Conservation (phyloP, 306 rosid genomes). For the Erythrophleum fordii region DNA sequence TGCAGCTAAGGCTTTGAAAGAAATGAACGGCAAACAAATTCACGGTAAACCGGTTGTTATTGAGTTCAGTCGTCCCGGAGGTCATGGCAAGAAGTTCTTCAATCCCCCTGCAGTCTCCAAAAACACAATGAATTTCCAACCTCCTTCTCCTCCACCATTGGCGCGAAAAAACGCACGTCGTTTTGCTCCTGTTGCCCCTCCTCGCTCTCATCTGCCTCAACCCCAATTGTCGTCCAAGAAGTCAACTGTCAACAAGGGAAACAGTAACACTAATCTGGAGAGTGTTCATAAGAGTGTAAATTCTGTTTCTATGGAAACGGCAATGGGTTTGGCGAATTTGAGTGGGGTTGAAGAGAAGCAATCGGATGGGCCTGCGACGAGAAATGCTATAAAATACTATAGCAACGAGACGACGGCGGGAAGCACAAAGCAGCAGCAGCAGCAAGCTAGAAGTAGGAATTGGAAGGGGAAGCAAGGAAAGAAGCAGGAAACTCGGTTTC, state of each 20-base stretch:
- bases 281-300: background rate
- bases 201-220: conserved; percentile 34
- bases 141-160: conserved; percentile 2
- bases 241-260: conserved; percentile 26
- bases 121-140: conserved; percentile 26
- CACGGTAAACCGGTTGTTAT: conserved; percentile 61
- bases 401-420: background rate
- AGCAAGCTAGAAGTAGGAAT: conserved; percentile 42
- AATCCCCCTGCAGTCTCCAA: conserved; percentile 10
- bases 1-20: conserved; percentile 67
- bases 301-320: conserved; percentile 25
- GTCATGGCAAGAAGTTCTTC: conserved; percentile 53
- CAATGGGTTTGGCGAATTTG: conserved; percentile 46
- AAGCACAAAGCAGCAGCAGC: conserved; percentile 40
- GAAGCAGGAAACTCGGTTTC: conserved; percentile 65
- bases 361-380: background rate
- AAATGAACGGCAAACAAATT: conserved; percentile 77
- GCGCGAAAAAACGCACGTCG: conserved; percentile 35
- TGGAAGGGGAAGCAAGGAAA: conserved; percentile 68
- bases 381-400: conserved; percentile 16
- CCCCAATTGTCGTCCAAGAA: conserved; percentile 34
- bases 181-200: conserved; percentile 11
- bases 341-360: conserved; percentile 42
- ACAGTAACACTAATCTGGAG: conserved; percentile 15
- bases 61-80: conserved; percentile 79